Evolutionary conservation across 768 basidiomycete genomes (phyloP).

Genomic region (Boletus vinaceobasis): DNA sequence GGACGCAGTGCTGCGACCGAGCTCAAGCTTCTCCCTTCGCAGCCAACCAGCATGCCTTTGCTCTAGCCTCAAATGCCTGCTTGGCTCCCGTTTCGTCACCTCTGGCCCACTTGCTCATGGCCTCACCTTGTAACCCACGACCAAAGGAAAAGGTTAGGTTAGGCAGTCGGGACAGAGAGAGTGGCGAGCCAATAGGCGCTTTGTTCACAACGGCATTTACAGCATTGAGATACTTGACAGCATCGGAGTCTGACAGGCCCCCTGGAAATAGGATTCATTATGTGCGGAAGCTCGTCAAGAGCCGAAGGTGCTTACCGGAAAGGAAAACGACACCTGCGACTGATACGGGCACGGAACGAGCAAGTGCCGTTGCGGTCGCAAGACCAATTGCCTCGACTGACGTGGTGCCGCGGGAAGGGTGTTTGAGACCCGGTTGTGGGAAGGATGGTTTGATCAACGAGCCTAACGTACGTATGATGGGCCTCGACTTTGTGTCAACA

Average conservation of each 20-base stretch:
- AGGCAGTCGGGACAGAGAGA: slow-evolving; percentile 37
- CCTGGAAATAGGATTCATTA: slow-evolving; percentile 26
- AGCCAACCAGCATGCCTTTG: slow-evolving; percentile 42
- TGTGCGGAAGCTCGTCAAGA: background rate
- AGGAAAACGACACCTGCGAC: slow-evolving; percentile 50
- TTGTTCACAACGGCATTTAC: slow-evolving; percentile 40
- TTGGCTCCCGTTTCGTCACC: slow-evolving; percentile 43
- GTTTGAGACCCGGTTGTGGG: slow-evolving; percentile 46
- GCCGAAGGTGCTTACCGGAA: slow-evolving; percentile 35
- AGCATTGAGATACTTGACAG: slow-evolving; percentile 40
- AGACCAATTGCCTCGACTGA: slow-evolving; percentile 42
- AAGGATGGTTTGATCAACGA: slow-evolving; percentile 52
- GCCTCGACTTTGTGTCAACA: background rate
- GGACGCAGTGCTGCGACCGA: background rate
- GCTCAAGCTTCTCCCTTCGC: slow-evolving; percentile 33
- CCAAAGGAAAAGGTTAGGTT: slow-evolving; percentile 50
- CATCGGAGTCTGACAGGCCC: slow-evolving; percentile 40
- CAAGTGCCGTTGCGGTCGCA: slow-evolving; percentile 44
- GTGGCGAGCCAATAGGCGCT: slow-evolving; percentile 28
- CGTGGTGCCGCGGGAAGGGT: slow-evolving; percentile 35
- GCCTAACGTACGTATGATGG: slow-evolving; percentile 27
- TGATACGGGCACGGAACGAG: slow-evolving; percentile 43
- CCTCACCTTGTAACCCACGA: slow-evolving; percentile 47
- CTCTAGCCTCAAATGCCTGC: slow-evolving; percentile 40
- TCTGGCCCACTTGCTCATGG: slow-evolving; percentile 43